Evolutionary conservation across 108 stramenopile species (phyloP).

Genomic region (Discostella pseudostelligera): DNA sequence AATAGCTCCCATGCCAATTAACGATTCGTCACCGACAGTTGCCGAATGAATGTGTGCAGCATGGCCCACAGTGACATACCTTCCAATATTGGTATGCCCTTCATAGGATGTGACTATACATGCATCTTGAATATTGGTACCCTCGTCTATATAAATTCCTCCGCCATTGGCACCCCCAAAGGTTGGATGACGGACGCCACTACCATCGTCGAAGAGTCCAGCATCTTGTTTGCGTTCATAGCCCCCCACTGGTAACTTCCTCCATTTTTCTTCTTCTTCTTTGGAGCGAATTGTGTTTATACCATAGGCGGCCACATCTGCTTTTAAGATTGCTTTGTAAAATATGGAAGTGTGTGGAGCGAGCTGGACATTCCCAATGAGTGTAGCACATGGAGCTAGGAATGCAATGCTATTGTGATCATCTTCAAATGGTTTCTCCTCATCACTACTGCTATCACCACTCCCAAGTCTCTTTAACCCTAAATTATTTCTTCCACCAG

Average conservation of each 20-base stretch:
- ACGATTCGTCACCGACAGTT: slow-evolving; percentile 71
- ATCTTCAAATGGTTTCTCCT: neutral
- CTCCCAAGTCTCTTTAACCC: slow-evolving; percentile 1
- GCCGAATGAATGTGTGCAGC: slow-evolving; percentile 81
- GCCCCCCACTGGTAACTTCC: slow-evolving; percentile 24
- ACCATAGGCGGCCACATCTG: slow-evolving; percentile 71
- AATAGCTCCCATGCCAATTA: slow-evolving; percentile 87
- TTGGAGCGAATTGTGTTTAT: slow-evolving; percentile 18
- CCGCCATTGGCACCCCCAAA: slow-evolving; percentile 57
- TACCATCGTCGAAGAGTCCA: slow-evolving; percentile 29
- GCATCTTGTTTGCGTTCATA: slow-evolving; percentile 31
- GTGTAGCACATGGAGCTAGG: slow-evolving; percentile 82
- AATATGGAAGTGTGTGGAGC: slow-evolving; percentile 71
- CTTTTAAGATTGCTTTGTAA: slow-evolving; percentile 80
- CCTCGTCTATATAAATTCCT: slow-evolving; percentile 79
- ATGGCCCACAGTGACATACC: slow-evolving; percentile 87
- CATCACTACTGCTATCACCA: neutral
- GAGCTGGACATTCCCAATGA: slow-evolving; percentile 80
- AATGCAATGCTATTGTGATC: slow-evolving; percentile 52
- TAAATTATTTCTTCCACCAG: slow-evolving; percentile 1
- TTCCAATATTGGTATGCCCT: slow-evolving; percentile 70
- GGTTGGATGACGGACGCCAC: slow-evolving; percentile 43
- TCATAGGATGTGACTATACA: slow-evolving; percentile 66
- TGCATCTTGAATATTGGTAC: slow-evolving; percentile 86
- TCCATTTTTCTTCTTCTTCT: slow-evolving; percentile 42